A percentile compares a stretch with the other conserved stretches of the same genome.
Evolutionary conservation across 257 asterid genomes (phyloP).

Genomic region (Ligustrum vulgare): DNA sequence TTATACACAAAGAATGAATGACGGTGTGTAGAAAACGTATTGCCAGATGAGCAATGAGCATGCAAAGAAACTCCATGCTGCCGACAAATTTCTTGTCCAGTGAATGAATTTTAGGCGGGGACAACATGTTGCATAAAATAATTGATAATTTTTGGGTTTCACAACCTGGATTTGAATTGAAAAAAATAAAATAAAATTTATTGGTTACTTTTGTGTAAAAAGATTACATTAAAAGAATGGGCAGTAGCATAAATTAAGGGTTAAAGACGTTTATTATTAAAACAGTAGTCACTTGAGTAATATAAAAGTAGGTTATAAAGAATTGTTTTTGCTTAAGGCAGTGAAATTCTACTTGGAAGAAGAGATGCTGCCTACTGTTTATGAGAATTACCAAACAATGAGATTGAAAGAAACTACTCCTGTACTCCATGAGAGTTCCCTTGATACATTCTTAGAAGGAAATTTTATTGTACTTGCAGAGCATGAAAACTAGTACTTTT

Average conservation of each 20-base stretch:
- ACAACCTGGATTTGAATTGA: conserved; percentile 42
- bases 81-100: conserved; percentile 17
- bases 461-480: no score
- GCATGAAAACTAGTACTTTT: no score
- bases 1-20: conserved; percentile 21
- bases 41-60: conserved; percentile 18
- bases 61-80: conserved; percentile 37
- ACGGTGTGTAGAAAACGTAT: conserved; percentile 13
- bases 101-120: conserved; percentile 27
- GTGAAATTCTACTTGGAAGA: not conserved
- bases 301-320: not conserved
- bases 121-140: conserved; percentile 31
- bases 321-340: not conserved
- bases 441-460: no score
- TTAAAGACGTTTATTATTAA: not conserved
- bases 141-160: not conserved
- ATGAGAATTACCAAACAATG: no score
- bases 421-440: no score
- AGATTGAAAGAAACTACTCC: no score
- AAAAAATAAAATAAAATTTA: not conserved
- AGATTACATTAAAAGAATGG: not conserved
- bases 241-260: conserved; percentile 7
- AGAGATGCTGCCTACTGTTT: not conserved
- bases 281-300: conserved; percentile 12
- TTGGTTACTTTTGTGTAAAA: conserved; percentile 17